Base-by-base conservation (phyloP, 495 filamentous ascomycete genomes). In the Aspergillus baeticus region DNA sequence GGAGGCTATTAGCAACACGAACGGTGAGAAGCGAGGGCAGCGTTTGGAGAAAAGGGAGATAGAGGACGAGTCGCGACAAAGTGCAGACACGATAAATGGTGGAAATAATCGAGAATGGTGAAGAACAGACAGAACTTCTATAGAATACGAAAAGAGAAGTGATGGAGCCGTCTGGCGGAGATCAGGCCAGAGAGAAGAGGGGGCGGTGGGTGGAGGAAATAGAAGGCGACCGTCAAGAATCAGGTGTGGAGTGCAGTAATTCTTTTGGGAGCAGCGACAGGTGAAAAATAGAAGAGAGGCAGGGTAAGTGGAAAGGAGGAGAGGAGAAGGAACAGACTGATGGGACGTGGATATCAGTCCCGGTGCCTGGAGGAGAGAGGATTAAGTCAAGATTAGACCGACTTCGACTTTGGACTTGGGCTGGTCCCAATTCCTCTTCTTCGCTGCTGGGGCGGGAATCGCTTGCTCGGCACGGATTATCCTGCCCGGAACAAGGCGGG, bases 401-500 rank as follows among this genome's bases (percentile, higher is more conserved):
- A 42, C 49, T 26, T 23, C 21, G 22, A 52, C 36, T 31, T 46
- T 29, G 43, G 61, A 26, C 46, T 54, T 44, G 54, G 61, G 62
- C 54, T 65, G 62, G 58, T 54, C 50, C 63, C 62, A 61, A 55
- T 59, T 59, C 51, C 58, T n/a, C n/a, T 31, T 49, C 46, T 50
- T 68, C 36, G 37, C 33, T 53, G 61, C 65, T 67, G 68, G 8
- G 64, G 63, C 66, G 65, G 63, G 65, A 70, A 66, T 76, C 73
- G 73, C 73, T 76, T 76, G 73, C 69, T 73, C 73, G 73, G 71
- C 67, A 26, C 73, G 73, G 73, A 76, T 72, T 58, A 76, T 68
- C 69, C 53, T 56, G 47, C 8, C 50, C 66, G 63, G 65, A 69
- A 55, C 45, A 43, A 63, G 63, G 61, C 61, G 54, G 55, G 52